Evolutionary conservation across 768 basidiomycete species (phyloP).

Genomic region (Lactifluus pinguis): DNA sequence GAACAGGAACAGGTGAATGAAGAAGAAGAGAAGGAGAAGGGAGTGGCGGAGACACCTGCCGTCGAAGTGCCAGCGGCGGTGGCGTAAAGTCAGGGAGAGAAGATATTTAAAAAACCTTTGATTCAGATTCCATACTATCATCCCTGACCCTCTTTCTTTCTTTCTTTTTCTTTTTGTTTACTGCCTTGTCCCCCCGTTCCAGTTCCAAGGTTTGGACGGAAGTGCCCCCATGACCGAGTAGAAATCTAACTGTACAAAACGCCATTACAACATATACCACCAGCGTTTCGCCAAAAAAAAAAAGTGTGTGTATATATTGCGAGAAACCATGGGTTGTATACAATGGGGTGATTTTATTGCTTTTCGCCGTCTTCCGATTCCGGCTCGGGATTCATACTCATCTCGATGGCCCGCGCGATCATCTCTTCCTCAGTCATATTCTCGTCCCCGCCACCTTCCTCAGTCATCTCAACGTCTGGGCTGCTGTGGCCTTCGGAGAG

Average conservation of each 20-base stretch:
- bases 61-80: neutral
- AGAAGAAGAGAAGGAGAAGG: neutral
- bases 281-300: neutral
- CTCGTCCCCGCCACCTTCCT: constrained; percentile 45
- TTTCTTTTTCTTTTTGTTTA: neutral
- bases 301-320: neutral
- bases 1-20: neutral
- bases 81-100: neutral
- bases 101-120: no score
- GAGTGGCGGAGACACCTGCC: no score
- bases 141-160: neutral
- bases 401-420: constrained; percentile 83
- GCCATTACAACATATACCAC: neutral
- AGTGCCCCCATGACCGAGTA: neutral
- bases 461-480: constrained; percentile 36
- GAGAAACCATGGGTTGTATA: neutral
- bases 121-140: neutral
- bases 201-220: neutral
- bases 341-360: constrained; percentile 7
- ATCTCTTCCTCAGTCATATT: constrained; percentile 80
- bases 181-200: neutral
- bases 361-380: constrained; percentile 43
- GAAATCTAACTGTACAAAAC: constrained; percentile 1
- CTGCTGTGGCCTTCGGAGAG: constrained; percentile 51
- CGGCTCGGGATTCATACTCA: constrained; percentile 71